phyloP scores from a whole-genome alignment of 2,329 filamentous ascomycete species.

The Ampelomyces quisqualis region DNA sequence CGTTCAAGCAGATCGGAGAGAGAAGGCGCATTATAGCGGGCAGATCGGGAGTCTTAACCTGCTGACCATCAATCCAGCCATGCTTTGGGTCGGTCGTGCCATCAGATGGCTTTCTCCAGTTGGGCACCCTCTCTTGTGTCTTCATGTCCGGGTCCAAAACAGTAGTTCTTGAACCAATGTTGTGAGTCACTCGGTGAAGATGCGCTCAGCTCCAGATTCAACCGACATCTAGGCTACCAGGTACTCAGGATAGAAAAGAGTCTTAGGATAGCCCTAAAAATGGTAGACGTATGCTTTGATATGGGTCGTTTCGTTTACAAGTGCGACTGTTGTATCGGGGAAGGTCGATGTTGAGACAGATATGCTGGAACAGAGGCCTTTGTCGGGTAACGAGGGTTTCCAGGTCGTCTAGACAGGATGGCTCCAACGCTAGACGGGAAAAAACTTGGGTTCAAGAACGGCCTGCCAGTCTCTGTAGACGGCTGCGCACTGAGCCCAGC shows the following conservation, averaged over 20 bases:
- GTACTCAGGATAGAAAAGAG: neutral
- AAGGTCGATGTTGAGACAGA: neutral
- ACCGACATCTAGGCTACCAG: neutral
- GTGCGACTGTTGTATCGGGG: neutral
- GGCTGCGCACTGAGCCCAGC: neutral
- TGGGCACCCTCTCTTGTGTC: neutral
- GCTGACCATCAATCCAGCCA: neutral
- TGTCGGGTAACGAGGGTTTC: neutral
- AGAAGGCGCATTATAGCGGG: neutral
- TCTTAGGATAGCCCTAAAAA: neutral
- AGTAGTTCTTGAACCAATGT: neutral
- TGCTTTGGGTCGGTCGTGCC: neutral
- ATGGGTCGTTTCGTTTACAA: neutral
- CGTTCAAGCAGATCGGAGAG: neutral
- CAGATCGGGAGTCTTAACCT: neutral
- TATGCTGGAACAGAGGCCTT: neutral
- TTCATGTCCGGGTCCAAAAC: neutral
- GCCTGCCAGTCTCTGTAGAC: neutral
- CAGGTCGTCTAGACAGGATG: neutral
- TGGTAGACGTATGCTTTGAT: neutral
- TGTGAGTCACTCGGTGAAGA: neutral
- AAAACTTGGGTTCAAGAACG: neutral
- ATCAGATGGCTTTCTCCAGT: neutral
- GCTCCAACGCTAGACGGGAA: neutral
- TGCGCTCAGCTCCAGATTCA: neutral